These are phyloP conservation scores for Thraustochytrium striatum DNA, from an alignment of 352 stramenopile genomes.

Conservation along the genomic window DNA sequence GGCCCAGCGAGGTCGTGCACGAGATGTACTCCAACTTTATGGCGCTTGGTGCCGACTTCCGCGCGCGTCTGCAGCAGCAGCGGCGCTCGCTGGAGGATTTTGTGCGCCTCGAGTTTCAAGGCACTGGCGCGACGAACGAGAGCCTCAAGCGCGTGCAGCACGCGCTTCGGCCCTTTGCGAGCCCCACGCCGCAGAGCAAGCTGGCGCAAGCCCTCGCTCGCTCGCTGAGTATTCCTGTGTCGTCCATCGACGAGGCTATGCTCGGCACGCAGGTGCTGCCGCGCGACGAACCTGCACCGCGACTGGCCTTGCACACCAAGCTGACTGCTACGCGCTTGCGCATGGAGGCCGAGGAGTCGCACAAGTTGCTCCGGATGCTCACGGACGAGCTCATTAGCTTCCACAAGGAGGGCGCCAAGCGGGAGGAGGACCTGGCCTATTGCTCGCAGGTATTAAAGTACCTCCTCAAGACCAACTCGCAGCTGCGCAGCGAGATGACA, in stretches of 20 bases:
- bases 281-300: neutral
- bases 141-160: neutral
- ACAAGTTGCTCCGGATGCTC: conserved; percentile 12
- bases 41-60: conserved; percentile 30
- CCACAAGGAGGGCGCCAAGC: conserved; percentile 43
- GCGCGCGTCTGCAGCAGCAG: conserved; percentile 12
- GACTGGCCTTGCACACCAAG: conserved; percentile 5
- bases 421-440: conserved; percentile 53
- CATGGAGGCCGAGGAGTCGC: conserved; percentile 25
- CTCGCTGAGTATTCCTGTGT: neutral
- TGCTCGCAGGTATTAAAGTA: conserved; percentile 56
- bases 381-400: conserved; percentile 46
- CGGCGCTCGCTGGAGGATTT: neutral
- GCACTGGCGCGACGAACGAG: neutral
- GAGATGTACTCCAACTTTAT: conserved; percentile 48
- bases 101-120: neutral
- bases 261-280: neutral
- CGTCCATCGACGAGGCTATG: conserved; percentile 14
- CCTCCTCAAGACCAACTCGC: conserved; percentile 52
- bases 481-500: conserved; percentile 44
- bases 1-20: neutral
- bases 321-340: neutral
- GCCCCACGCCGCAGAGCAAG: neutral
- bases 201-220: neutral
- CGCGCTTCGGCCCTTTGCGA: neutral